These are phyloP conservation scores for Erigeron canadensis DNA, from an alignment of 129 eudicot genomes.

Conservation along the genomic window DNA sequence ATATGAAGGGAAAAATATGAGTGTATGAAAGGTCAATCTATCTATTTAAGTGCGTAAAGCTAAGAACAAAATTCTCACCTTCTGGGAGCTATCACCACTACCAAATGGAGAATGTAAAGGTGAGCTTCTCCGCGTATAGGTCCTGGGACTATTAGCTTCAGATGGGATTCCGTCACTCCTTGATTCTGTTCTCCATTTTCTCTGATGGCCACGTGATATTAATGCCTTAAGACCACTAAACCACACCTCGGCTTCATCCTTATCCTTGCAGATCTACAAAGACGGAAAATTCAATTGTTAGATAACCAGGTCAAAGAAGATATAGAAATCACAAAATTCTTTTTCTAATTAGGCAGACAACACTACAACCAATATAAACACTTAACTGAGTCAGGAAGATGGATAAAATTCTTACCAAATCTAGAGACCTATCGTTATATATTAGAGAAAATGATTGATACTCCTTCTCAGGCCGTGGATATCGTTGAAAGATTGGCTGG, in stretches of 20 bases:
- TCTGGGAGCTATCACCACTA: slow-evolving; percentile 71
- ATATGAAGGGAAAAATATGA: slow-evolving; percentile 5
- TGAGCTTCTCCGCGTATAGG: slow-evolving; percentile 85
- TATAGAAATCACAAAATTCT: slow-evolving; percentile 1
- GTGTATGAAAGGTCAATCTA: neutral
- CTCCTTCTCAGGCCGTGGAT: slow-evolving; percentile 97
- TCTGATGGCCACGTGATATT: slow-evolving; percentile 79
- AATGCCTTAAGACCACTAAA: slow-evolving; percentile 97
- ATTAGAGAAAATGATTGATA: slow-evolving; percentile 95
- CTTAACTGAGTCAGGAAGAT: slow-evolving; percentile 3
- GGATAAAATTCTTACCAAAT: slow-evolving; percentile 67
- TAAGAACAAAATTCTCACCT: slow-evolving; percentile 47
- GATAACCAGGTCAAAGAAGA: slow-evolving; percentile 14
- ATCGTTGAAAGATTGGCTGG: slow-evolving; percentile 96
- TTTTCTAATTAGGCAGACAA: slow-evolving; percentile 6
- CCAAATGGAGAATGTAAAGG: slow-evolving; percentile 88
- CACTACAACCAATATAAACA: neutral
- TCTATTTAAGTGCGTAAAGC: slow-evolving; percentile 5
- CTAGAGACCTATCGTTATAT: slow-evolving; percentile 87
- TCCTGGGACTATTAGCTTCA: slow-evolving; percentile 90
- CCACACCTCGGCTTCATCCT: slow-evolving; percentile 99
- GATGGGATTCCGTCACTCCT: slow-evolving; percentile 95
- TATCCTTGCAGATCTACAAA: slow-evolving; percentile 88
- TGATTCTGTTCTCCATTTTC: slow-evolving; percentile 92
- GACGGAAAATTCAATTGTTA: neutral